Conservation (phyloP, 495 filamentous ascomycete genomes). For the Aspergillus indologenus region DNA sequence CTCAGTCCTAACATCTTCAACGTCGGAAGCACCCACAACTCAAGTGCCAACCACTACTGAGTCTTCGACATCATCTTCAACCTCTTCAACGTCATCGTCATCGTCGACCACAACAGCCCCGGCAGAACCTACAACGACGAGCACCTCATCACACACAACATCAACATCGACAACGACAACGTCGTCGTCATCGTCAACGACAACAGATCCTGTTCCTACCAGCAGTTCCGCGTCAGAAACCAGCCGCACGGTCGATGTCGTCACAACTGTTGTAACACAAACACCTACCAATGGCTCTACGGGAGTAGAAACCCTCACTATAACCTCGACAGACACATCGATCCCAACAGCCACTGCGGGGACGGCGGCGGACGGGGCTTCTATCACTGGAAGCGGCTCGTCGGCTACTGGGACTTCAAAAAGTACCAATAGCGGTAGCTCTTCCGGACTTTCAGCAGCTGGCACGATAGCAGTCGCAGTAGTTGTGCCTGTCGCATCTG, state of each 20-base stretch:
- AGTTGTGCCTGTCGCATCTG: constrained; percentile 85
- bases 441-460: constrained; percentile 49
- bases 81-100: constrained; percentile 23
- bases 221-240: constrained; percentile 13
- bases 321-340: constrained; percentile 33
- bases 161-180: constrained; percentile 15
- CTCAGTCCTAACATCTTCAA: constrained; percentile 12
- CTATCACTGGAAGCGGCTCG: constrained; percentile 29
- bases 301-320: constrained; percentile 17
- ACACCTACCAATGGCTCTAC: constrained; percentile 21
- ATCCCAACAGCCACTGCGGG: constrained; percentile 14
- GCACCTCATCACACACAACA: constrained; percentile 8
- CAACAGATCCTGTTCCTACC: constrained; percentile 20
- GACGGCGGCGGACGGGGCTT: constrained; percentile 22
- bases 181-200: constrained; percentile 24
- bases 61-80: constrained; percentile 13
- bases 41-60: constrained; percentile 18
- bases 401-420: constrained; percentile 25
- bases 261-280: constrained; percentile 18
- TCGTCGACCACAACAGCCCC: constrained; percentile 16
- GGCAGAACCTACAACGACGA: constrained; percentile 12
- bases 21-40: constrained; percentile 17
- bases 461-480: constrained; percentile 89
- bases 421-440: constrained; percentile 27
- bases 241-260: constrained; percentile 8